Evolutionary conservation across 352 stramenopile species (phyloP).

Genomic region (Pythium brachiatum): DNA sequence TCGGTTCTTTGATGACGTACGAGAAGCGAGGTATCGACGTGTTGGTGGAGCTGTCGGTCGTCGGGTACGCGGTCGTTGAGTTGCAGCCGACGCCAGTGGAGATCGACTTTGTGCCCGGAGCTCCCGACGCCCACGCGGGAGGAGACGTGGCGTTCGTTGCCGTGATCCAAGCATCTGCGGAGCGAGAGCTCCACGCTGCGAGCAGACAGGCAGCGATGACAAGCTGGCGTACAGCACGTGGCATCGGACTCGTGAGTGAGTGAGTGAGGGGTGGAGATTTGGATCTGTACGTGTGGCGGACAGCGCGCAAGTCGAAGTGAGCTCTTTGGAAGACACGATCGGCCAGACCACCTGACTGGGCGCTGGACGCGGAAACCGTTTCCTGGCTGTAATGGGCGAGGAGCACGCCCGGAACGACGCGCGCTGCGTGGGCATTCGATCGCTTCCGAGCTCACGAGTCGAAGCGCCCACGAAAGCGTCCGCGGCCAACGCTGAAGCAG

Average conservation of each 20-base stretch:
- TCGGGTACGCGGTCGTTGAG: constrained; percentile 27
- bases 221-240: neutral
- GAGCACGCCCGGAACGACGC: neutral
- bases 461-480: neutral
- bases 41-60: neutral
- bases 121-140: neutral
- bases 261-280: neutral
- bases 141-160: neutral
- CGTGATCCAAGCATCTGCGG: neutral
- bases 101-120: constrained; percentile 46
- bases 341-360: neutral
- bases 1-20: constrained; percentile 1
- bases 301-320: constrained; percentile 1
- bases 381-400: neutral
- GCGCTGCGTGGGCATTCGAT: neutral
- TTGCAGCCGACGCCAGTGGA: constrained; percentile 37
- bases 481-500: neutral
- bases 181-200: neutral
- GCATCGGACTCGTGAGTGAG: too few relatives aligned
- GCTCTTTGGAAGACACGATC: neutral
- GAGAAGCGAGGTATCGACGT: neutral
- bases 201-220: neutral
- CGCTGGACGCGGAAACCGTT: neutral
- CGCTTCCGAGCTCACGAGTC: constrained; percentile 2
- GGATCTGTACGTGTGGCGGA: neutral